phyloP scores from a whole-genome alignment of 495 filamentous ascomycete genomes.

The Sordaria brevicollis region DNA sequence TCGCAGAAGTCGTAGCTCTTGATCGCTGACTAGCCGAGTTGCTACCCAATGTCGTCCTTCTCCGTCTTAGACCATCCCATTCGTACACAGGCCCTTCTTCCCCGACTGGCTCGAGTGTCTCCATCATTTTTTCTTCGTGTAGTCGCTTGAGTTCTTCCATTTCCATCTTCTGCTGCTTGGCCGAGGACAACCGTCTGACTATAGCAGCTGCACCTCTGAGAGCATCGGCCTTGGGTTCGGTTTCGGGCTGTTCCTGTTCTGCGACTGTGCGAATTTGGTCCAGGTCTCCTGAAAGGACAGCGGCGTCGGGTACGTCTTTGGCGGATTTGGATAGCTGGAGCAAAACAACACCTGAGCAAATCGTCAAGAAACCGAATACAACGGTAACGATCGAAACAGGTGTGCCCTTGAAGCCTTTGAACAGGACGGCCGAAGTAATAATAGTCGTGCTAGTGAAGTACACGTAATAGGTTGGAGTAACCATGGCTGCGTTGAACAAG shows the following conservation, averaged over 20 bases:
- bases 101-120: constrained; percentile 60
- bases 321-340: constrained; percentile 96
- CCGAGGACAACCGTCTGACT: constrained; percentile 67
- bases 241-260: constrained; percentile 88
- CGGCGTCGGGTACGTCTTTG: constrained; percentile 91
- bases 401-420: constrained; percentile 88
- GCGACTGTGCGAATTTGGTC: constrained; percentile 92
- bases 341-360: constrained; percentile 92
- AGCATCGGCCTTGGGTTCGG: constrained; percentile 90
- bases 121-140: constrained; percentile 62
- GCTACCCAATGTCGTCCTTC: constrained; percentile 59
- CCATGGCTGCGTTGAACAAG: constrained; percentile 91
- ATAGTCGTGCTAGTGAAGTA: constrained; percentile 95
- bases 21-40: constrained; percentile 10
- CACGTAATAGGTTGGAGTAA: constrained; percentile 97
- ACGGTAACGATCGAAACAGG: constrained; percentile 74
- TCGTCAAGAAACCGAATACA: constrained; percentile 87
- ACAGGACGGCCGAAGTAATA: constrained; percentile 83
- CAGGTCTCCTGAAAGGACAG: constrained; percentile 85
- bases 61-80: constrained; percentile 85
- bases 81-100: constrained; percentile 62
- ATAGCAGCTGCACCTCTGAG: constrained; percentile 90
- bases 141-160: constrained; percentile 69
- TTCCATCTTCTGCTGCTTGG: constrained; percentile 68
- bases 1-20: constrained; percentile 25